Base-by-base conservation (phyloP, 208 protist species). In the Blechomonas ayalai region DNA sequence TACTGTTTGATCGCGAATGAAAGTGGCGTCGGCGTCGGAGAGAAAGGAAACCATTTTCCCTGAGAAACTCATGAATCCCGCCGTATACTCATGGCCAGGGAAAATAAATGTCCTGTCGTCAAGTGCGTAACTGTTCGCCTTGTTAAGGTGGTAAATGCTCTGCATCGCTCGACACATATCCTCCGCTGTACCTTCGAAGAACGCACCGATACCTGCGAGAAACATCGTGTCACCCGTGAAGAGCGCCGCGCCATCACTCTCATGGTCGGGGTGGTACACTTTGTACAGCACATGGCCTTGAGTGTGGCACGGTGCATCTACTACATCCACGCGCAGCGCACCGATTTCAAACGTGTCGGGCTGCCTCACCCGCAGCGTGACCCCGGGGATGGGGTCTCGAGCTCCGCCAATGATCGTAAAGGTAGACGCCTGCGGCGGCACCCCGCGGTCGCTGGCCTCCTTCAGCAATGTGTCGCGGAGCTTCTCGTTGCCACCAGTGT, bases 161-260 rank as follows among this genome's bases (percentile, higher is more conserved):
- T 55, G 4, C 67, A 96, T 62, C 19, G 78, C 82, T 3, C 27
- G 16, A 49, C 70, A 78, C 88, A 95, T 95, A 39, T 84, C 61
- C n/a, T 36, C 38, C 12, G 69, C 73, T 28, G 63, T 59, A 5
- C 95, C 92, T 55, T 97, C 95, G 46, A 97, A 97, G 58, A 97
- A 95, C 15, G 83, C 68, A 2, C 95, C 95, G 34, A 95, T 79
- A 23, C 95, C 95, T 25, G 59, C 87, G 47, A 95, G 52, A 64
- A 97, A 97, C 59, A 97, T 70, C 1, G 92, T 96, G 43, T 97
- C 95, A 13, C 95, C 95, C 2, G 84, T 95, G 63, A 97, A 97
- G 34, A 97, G 56, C n/a, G 82, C 82, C 3, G 53, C 52, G 8
- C 73, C 78, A 12, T 84, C 72, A 35, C 52, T 43, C 33, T 60